Evolutionary conservation across 2,329 filamentous ascomycete species (phyloP).

Genomic region (Talaromyces albobiverticillius): DNA sequence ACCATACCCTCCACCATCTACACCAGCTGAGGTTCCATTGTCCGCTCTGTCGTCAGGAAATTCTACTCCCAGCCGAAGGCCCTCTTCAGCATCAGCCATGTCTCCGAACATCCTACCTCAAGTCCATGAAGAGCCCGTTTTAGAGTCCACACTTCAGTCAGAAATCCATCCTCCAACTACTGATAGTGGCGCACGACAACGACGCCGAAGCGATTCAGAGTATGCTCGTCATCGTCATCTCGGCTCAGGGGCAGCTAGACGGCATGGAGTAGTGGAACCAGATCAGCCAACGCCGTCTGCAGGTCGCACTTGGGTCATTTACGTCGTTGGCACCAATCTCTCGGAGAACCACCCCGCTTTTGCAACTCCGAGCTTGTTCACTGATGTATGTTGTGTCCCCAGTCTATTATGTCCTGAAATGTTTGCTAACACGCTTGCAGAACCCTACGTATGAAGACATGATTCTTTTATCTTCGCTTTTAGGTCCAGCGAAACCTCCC

Average conservation of each 20-base stretch:
- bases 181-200: constrained; percentile 43
- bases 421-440: constrained; percentile 27
- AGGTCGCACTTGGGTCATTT: constrained; percentile 68
- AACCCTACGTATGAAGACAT: constrained; percentile 70
- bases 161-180: constrained; percentile 30
- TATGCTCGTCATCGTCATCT: constrained; percentile 55
- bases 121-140: constrained; percentile 36
- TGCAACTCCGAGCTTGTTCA: constrained; percentile 67
- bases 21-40: constrained; percentile 58
- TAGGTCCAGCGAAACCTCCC: constrained; percentile 66
- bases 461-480: constrained; percentile 64
- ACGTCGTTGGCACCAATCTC: constrained; percentile 67
- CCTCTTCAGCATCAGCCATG: constrained; percentile 47
- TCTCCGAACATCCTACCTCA: constrained; percentile 36
- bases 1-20: constrained; percentile 61
- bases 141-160: constrained; percentile 41
- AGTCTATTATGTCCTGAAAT: not conserved
- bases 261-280: constrained; percentile 64
- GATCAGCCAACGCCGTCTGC: constrained; percentile 48
- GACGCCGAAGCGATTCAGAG: constrained; percentile 59
- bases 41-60: constrained; percentile 54
- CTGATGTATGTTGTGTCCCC: constrained; percentile 51
- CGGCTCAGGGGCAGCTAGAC: constrained; percentile 59
- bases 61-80: constrained; percentile 47
- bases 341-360: constrained; percentile 69